These are phyloP conservation scores for Houttuynia cordata DNA, from an alignment of 164 flowering plant genomes.

Conservation along the genomic window DNA sequence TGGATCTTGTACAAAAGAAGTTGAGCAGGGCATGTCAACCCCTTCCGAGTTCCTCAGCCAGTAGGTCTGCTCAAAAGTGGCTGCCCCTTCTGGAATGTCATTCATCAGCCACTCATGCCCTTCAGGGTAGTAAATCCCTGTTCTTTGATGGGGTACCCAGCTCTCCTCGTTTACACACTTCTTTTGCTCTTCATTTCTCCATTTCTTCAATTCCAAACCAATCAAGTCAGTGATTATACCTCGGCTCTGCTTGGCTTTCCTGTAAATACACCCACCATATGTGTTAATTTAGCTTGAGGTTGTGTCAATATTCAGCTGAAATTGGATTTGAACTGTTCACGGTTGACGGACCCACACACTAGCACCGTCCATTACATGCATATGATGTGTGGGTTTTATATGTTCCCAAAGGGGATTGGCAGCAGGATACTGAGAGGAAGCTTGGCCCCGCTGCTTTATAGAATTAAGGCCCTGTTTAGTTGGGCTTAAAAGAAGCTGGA, in stretches of 20 bases:
- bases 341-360: no score
- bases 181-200: neutral
- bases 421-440: no score
- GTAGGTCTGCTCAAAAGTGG: slow-evolving; percentile 21
- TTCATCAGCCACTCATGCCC: slow-evolving; percentile 61
- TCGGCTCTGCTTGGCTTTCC: slow-evolving; percentile 9
- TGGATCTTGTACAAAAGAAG: neutral
- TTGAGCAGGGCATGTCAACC: slow-evolving; percentile 23
- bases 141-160: slow-evolving; percentile 64
- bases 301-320: no score
- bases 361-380: no score
- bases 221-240: neutral
- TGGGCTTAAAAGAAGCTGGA: no score
- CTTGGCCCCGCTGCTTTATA: no score
- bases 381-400: no score
- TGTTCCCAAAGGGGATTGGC: no score
- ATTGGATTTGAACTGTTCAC: no score
- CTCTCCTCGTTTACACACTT: neutral
- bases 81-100: slow-evolving; percentile 28
- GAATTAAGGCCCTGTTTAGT: no score
- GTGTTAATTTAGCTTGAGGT: no score
- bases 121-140: slow-evolving; percentile 52
- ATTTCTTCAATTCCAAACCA: neutral
- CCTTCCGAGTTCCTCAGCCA: slow-evolving; percentile 56
- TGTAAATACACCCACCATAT: slow-evolving; percentile 1